Evolutionary conservation across 2,329 filamentous ascomycete genomes (phyloP), one percentile per base, ranked within the genome.

Genomic region (Aulographum hederae): DNA sequence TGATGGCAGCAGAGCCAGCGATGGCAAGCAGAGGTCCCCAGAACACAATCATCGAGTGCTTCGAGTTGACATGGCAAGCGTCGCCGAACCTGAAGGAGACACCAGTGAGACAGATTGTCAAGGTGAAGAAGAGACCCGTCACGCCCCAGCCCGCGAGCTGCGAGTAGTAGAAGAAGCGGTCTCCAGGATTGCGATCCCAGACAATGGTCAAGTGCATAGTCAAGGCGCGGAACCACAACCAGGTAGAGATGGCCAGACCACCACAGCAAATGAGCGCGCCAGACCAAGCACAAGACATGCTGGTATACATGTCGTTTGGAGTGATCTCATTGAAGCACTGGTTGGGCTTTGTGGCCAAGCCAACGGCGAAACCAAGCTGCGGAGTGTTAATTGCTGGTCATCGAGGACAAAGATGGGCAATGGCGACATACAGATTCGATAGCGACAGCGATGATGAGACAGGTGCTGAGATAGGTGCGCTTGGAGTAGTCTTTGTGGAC

Each of bases 141-240:
- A 95, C 65, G 13, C 78, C 78, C 79, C 86, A 94, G 38, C 89
- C 89, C 6, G 74, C 58, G 12, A 67, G 65, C 46, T 93, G 73
- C 3, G 86, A 74, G 40, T 70, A 68, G 61, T 81, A 82, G 72
- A 94, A 94, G 54, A 94, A 95, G 44, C 68, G 78, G 28, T 73
- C 69, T 25, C 89, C 89, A 3, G 92, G 79, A 5, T 86, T 73
- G 20, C 91, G 67, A 52, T 95, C 84, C 89, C 89, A 98, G 61
- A 85, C 94, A 40, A 98, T 94, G 53, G 95, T 89, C 17, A 98
- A 71, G 53, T 98, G 89, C 44, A 98, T 75, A 4, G 84, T 92
- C 20, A 95, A 58, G 0, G 86, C 79, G 39, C 89, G 73, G 37
- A 94, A 66, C 50, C 94, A 92, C 39, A 33, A 14, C 86, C 89